These are phyloP conservation scores for Podospora australis DNA, from an alignment of 495 filamentous ascomycete genomes.

Conservation along the genomic window DNA sequence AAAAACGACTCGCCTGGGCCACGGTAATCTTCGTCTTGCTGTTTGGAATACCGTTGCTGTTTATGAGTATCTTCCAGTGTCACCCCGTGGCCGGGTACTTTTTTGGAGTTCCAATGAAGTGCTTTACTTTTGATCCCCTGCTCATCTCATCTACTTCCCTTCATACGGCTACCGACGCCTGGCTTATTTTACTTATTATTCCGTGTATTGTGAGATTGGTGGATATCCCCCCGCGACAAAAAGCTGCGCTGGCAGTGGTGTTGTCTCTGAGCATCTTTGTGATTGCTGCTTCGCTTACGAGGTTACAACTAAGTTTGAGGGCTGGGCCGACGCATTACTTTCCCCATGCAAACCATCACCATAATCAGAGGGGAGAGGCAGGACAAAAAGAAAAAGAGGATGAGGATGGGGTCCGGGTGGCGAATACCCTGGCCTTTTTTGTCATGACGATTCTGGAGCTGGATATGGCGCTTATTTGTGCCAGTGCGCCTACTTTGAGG, in stretches of 20 bases:
- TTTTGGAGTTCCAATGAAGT: conserved; percentile 16
- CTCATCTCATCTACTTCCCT: conserved; percentile 28
- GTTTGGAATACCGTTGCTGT: conserved; percentile 30
- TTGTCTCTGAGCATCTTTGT: conserved; percentile 32
- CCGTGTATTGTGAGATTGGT: conserved; percentile 28
- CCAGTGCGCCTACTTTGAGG: conserved; percentile 27
- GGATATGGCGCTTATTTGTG: conserved; percentile 28
- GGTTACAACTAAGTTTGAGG: conserved; percentile 16
- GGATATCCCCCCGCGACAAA: conserved; percentile 27
- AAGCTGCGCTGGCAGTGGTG: conserved; percentile 27
- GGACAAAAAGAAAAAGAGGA: no score
- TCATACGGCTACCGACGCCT: conserved; percentile 30
- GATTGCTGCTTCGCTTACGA: conserved; percentile 29
- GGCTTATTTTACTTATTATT: conserved; percentile 31
- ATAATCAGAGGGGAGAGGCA: no score
- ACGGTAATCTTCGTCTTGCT: conserved; percentile 16
- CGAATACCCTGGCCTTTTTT: conserved; percentile 21
- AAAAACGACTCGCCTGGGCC: neutral
- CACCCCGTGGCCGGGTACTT: conserved; percentile 23
- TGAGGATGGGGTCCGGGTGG: conserved; percentile 12
- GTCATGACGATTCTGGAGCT: conserved; percentile 30
- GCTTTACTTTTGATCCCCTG: conserved; percentile 28
- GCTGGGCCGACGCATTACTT: neutral
- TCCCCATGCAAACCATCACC: neutral
- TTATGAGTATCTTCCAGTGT: conserved; percentile 35